Base-by-base conservation (phyloP, 1,284 basidiomycete genomes). In the Fistulina hepatica region DNA sequence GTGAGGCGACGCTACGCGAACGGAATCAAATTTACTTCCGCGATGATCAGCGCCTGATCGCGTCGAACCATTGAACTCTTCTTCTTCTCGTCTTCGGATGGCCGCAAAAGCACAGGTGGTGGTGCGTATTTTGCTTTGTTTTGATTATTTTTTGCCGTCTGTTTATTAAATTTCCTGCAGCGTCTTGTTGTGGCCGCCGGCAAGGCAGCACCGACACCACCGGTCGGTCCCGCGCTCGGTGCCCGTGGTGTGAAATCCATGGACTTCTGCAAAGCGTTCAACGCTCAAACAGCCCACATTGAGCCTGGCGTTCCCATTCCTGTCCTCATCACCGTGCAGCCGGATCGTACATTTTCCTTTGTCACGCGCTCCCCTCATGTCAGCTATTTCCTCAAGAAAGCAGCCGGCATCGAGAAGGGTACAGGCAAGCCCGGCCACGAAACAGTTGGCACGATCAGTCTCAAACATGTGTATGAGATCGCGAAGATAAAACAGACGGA, bases 221-320 rank as follows among this genome's bases (percentile, higher is more conserved):
- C 94, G 13, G 86, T 98, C 37, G 95, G 94, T 51, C 94, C 95
- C 38, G 93, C 93, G 15, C 77, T 97, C 37, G 95, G 95, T 68
- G 93, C 95, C 47, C 81, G 91, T 55, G 95, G 95, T 53, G 92
- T 99, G 48, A 97, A 97, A 65, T 94, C 93, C 13, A 98, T 98
- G 81, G 95, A 99, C 65, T 99, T 98, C 58, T 95, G 92, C 69
- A 98, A 97, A 59, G 91, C 94, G 58, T 95, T 89, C 66, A 92
- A 90, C 60, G 91, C 86, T 40, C 80, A 76, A 45, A 95, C 92
- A 26, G 83, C 88, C 15, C 83, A 92, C 56, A 73, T 95, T 41
- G 79, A 84, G 50, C 78, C 84, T 13, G 90, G 90, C 27, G 73
- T 88, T 11, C 94, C 95, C 2, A 78, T 79, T 26, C 94, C 94